Evolutionary conservation across 345 rosid species (phyloP), one percentile per base, ranked within the genome.

Genomic region (Pugionium cornutum): DNA sequence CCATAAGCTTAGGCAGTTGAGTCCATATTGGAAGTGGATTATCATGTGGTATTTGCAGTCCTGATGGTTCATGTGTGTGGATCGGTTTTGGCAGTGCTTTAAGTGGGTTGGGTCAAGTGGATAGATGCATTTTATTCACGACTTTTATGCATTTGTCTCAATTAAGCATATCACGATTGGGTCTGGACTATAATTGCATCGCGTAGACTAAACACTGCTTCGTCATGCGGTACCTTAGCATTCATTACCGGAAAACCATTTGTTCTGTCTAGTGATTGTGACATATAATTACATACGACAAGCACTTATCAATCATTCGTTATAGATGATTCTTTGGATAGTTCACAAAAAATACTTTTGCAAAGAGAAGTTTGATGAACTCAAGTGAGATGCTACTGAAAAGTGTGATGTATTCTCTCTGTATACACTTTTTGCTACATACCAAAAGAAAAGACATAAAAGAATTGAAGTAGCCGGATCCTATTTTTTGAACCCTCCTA

Each of bases 361-460:
- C 37, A 7, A 58, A 65, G 66, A 66, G 26, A 53, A 66, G 56
- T 59, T 58, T 59, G 37, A 59, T 52, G 67, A 52, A 58, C 25
- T 50, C 42, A 18, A 47, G 36, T 51, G 34, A 58, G 48, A 66
- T 72, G 48, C 10, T 44, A 32, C 25, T 56, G 46, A 52, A 45
- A 73, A n/a, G 18, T 28, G 47, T 51, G 7, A 35, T 26, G 18
- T 33, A 43, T 51, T 29, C 36, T 51, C 71, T 66, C 36, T 66
- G 48, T 66, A 26, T 47, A 61, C 51, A 73, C 57, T 73, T 73
- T 66, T 37, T 73, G 57, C 37, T 29, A 58, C 43, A 72, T 4
- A 6, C n/a, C 2, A 51, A 56, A 65, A 72, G 37, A 41, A 56
- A 64, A 29, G 46, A 29, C 60, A 71, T 36, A 9, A 49, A 52